Evolutionary conservation across 805 yeast species (phyloP).

Genomic region (Candida boidinii): DNA sequence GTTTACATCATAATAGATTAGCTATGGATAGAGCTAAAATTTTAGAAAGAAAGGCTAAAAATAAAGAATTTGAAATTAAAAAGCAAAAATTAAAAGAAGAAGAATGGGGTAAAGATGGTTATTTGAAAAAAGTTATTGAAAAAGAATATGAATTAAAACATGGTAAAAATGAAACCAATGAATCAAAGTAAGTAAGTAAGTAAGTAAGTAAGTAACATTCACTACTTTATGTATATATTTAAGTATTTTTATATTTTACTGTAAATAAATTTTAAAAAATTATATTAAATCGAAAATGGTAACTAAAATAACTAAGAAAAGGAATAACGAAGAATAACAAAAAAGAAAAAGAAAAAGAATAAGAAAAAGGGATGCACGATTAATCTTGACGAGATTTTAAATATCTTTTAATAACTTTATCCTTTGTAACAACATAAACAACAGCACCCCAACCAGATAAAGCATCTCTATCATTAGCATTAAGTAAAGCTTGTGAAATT

Average conservation of each 20-base stretch:
- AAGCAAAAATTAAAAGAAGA: constrained; percentile 67
- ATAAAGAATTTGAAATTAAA: constrained; percentile 42
- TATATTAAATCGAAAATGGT: too few species aligned
- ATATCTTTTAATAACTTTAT: constrained; percentile 78
- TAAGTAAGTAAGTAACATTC: not conserved
- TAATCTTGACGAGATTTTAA: constrained; percentile 95
- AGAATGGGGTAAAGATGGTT: constrained; percentile 67
- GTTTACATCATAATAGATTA: constrained; percentile 72
- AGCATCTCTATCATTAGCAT: constrained; percentile 96
- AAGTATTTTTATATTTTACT: too few species aligned
- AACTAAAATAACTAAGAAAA: too few species aligned
- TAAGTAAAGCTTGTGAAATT: constrained; percentile 84
- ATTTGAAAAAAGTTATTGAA: constrained; percentile 57
- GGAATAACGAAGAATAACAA: too few species aligned
- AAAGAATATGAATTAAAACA: constrained; percentile 32
- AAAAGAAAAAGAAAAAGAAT: not conserved
- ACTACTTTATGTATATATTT: constrained; percentile 2
- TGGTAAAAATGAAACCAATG: too few species aligned
- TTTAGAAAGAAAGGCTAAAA: constrained; percentile 45
- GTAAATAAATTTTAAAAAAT: too few species aligned
- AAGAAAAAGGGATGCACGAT: constrained; percentile 3
- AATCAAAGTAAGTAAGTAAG: too few species aligned
- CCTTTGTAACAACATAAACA: constrained; percentile 86
- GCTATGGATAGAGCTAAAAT: constrained; percentile 50
- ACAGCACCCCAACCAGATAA: constrained; percentile 98